Percentiles rank a stretch among this genome's conserved stretches.
Evolutionary conservation across 2,329 filamentous ascomycete genomes (phyloP).

Genomic region (Fusarium graminum): DNA sequence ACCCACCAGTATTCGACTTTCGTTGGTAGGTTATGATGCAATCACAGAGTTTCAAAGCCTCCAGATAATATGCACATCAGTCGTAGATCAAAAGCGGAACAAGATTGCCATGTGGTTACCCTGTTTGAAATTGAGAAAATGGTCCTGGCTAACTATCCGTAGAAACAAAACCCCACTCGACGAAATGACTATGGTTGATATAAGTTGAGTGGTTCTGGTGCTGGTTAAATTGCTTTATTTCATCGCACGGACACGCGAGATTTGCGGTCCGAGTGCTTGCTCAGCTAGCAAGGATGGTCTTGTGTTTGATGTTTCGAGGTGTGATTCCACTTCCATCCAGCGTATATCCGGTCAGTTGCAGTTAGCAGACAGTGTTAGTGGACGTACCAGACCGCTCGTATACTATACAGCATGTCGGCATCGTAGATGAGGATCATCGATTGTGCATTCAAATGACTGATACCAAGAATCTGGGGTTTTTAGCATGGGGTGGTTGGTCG

Average conservation of each 20-base stretch:
- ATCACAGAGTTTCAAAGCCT: conserved; percentile 9
- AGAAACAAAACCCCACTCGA: conserved; percentile 33
- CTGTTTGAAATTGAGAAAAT: conserved; percentile 21
- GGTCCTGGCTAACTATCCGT: background rate
- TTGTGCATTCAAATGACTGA: conserved; percentile 2
- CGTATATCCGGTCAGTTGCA: conserved; percentile 4
- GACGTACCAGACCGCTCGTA: conserved; percentile 21
- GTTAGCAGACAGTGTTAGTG: background rate
- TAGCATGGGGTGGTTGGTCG: conserved; percentile 4
- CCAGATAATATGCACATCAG: conserved; percentile 22
- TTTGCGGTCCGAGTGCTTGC: conserved; percentile 24
- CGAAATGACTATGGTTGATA: conserved; percentile 4
- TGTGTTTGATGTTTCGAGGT: conserved; percentile 2
- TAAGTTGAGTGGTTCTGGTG: conserved; percentile 29
- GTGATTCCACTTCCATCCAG: conserved; percentile 5
- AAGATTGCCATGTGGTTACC: conserved; percentile 47
- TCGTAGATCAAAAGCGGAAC: conserved; percentile 35
- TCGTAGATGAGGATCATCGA: conserved; percentile 26
- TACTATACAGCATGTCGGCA: background rate
- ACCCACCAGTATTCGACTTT: background rate
- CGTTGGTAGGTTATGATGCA: conserved; percentile 13
- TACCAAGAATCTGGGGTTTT: conserved; percentile 13
- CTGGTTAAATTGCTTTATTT: conserved; percentile 49
- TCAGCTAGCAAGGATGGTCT: conserved; percentile 30
- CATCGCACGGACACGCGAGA: conserved; percentile 40